A percentile compares a stretch with the other conserved stretches of the same genome.
Evolutionary conservation across 2,329 filamentous ascomycete species (phyloP).

Genomic region (Lasiodiplodia gonubiensis): DNA sequence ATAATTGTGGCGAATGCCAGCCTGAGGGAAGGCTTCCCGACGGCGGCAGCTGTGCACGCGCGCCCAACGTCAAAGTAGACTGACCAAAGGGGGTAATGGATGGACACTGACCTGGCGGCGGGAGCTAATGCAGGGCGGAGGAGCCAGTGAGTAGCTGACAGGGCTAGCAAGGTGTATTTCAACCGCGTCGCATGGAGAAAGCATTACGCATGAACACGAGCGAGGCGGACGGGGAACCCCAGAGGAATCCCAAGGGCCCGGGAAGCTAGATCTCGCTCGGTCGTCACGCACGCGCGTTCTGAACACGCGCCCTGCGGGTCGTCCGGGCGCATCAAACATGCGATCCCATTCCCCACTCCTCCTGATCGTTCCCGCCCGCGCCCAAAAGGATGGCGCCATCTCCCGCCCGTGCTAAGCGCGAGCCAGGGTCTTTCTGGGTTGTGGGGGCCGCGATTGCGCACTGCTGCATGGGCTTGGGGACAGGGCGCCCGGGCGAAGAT

Average conservation of each 20-base stretch:
- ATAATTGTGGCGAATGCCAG: slow-evolving; percentile 21
- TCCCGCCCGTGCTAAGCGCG: neutral
- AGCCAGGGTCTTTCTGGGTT: neutral
- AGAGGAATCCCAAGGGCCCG: neutral
- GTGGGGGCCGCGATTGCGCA: neutral
- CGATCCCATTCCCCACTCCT: neutral
- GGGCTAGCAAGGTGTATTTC: neutral
- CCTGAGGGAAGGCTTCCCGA: neutral
- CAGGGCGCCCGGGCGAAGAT: neutral
- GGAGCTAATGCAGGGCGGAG: neutral
- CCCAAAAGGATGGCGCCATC: neutral
- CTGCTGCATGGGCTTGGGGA: neutral
- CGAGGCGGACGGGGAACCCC: neutral
- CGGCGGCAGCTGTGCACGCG: neutral
- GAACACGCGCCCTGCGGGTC: neutral
- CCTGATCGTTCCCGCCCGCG: neutral
- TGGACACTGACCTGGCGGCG: neutral
- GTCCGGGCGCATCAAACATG: neutral
- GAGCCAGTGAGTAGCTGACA: neutral
- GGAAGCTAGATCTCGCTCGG: neutral
- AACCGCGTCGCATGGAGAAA: neutral
- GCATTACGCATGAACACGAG: neutral
- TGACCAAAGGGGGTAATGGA: neutral
- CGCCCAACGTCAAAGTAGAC: neutral
- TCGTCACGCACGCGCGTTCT: neutral